phyloP scores from a whole-genome alignment of 1,284 basidiomycete genomes.

The Schizophyllum amplum region DNA sequence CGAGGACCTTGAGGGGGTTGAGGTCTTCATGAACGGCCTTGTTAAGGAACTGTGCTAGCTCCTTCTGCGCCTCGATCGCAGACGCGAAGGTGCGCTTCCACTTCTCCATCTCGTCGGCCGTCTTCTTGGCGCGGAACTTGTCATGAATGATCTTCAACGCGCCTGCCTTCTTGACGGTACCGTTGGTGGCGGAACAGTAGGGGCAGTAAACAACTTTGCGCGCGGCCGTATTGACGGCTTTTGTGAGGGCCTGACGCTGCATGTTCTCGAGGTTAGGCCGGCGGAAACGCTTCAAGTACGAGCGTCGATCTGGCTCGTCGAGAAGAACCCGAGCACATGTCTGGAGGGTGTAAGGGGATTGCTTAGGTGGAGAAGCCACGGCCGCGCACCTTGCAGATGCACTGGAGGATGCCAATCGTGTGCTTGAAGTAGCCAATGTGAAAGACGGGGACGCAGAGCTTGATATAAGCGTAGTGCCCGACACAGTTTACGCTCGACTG shows the following conservation, averaged over 20 bases:
- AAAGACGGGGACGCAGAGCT: constrained; percentile 92
- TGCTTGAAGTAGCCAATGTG: constrained; percentile 99
- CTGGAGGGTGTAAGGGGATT: constrained; percentile 30
- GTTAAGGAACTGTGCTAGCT: constrained; percentile 78
- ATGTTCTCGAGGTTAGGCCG: constrained; percentile 90
- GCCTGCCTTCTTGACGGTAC: constrained; percentile 94
- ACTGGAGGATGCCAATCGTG: constrained; percentile 88
- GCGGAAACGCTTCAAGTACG: constrained; percentile 85
- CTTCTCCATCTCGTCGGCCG: constrained; percentile 79
- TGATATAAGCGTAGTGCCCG: constrained; percentile 97
- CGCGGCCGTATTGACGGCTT: constrained; percentile 84
- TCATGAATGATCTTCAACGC: constrained; percentile 96
- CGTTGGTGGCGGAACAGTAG: constrained; percentile 90
- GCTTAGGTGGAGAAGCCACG: background rate
- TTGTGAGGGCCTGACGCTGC: constrained; percentile 79
- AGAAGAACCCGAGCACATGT: constrained; percentile 94
- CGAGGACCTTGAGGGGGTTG: constrained; percentile 90
- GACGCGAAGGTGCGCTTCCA: constrained; percentile 83
- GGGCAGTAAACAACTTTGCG: constrained; percentile 92
- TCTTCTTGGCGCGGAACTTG: constrained; percentile 95
- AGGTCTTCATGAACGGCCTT: constrained; percentile 91
- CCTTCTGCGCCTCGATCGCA: constrained; percentile 84
- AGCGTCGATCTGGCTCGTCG: constrained; percentile 79
- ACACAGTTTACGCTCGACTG: constrained; percentile 92
- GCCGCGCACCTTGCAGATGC: constrained; percentile 82